phyloP scores from a whole-genome alignment of 1,139 yeast genomes.

The Citeromyces siamensis region DNA sequence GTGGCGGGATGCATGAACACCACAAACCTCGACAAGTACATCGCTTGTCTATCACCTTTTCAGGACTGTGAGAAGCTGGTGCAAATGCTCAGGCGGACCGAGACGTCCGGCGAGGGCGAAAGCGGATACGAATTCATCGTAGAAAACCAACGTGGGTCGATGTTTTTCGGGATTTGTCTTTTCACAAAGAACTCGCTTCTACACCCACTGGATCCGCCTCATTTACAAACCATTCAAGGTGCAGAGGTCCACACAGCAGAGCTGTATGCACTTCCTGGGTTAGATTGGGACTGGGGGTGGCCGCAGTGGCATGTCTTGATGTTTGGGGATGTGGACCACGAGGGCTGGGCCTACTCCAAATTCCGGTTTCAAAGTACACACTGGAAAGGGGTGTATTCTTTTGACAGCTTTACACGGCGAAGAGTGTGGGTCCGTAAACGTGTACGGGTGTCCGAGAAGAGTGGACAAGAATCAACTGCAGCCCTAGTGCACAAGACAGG shows the following conservation, averaged over 20 bases:
- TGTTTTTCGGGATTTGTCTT: constrained; percentile 50
- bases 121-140: constrained; percentile 15
- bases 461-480: neutral
- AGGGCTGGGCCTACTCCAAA: constrained; percentile 62
- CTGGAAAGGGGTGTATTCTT: constrained; percentile 51
- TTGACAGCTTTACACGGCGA: constrained; percentile 44
- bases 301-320: constrained; percentile 59
- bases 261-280: constrained; percentile 50
- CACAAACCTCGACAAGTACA: constrained; percentile 1
- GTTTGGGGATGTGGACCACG: constrained; percentile 64
- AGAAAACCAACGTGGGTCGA: constrained; percentile 64
- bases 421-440: constrained; percentile 48
- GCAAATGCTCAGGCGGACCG: neutral
- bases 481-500: neutral
- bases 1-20: constrained; percentile 1
- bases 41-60: neutral
- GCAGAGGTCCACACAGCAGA: constrained; percentile 18
- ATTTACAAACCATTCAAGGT: constrained; percentile 19
- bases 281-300: constrained; percentile 68
- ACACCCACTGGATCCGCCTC: constrained; percentile 46
- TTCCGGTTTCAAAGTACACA: constrained; percentile 28
- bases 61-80: neutral
- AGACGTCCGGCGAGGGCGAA: neutral
- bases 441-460: constrained; percentile 5
- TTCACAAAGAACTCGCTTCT: constrained; percentile 43